A percentile compares a stretch with the other conserved stretches of the same genome.
Conservation (phyloP, 805 yeast genomes). For the Candida suzukii region DNA sequence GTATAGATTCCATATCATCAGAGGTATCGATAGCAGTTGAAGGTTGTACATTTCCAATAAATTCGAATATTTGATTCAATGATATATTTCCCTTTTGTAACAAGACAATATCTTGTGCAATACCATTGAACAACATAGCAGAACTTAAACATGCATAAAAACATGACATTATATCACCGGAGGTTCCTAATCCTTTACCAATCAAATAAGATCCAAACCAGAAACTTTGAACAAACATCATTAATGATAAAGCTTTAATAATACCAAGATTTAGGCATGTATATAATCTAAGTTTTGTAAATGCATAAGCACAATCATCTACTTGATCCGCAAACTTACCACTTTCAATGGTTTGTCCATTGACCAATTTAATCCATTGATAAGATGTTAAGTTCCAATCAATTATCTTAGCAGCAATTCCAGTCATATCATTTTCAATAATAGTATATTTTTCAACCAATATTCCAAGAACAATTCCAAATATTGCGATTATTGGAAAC, state of each 20-base stretch:
- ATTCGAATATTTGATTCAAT: constrained; percentile 37
- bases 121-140: constrained; percentile 50
- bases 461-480: constrained; percentile 44
- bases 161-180: constrained; percentile 72
- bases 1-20: neutral
- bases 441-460: constrained; percentile 42
- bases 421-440: constrained; percentile 49
- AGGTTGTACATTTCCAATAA: constrained; percentile 22
- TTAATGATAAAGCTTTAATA: constrained; percentile 48
- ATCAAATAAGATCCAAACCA: constrained; percentile 83
- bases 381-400: constrained; percentile 67
- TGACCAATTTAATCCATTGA: constrained; percentile 52
- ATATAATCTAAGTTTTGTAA: constrained; percentile 36
- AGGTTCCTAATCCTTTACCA: constrained; percentile 34
- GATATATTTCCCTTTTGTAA: constrained; percentile 74
- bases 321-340: constrained; percentile 30
- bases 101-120: constrained; percentile 50
- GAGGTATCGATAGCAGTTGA: neutral
- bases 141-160: constrained; percentile 74
- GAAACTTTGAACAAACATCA: constrained; percentile 86
- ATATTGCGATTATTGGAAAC: constrained; percentile 55
- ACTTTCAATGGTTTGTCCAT: constrained; percentile 48
- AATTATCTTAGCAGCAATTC: constrained; percentile 50
- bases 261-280: constrained; percentile 50
- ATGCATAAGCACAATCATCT: constrained; percentile 27